Percentiles rank a stretch among this genome's conserved stretches.
Evolutionary conservation across 176 grass and related monocot species (phyloP).

Genomic region (Juncus effusus): DNA sequence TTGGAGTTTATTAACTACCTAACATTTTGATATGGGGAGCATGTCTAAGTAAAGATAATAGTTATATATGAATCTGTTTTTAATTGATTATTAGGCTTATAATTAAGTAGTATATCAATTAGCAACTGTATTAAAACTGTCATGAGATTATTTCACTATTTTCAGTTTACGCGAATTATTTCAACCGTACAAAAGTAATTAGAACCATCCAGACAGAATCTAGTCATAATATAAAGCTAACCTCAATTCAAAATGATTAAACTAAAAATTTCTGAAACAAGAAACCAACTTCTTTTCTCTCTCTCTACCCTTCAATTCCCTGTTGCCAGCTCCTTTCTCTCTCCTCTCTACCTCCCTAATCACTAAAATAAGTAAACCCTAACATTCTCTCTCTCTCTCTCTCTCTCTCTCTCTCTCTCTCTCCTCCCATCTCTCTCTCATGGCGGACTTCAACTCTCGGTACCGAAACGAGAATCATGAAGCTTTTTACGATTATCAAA

Average conservation of each 20-base stretch:
- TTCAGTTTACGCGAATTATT: too few relatives aligned
- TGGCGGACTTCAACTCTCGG: constrained; percentile 59
- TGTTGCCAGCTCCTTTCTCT: constrained; percentile 13
- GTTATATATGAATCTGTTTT: too few relatives aligned
- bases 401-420: constrained; percentile 11
- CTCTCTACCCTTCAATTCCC: constrained; percentile 27
- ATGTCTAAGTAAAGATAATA: too few relatives aligned
- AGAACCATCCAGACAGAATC: too few relatives aligned
- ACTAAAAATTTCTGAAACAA: neutral
- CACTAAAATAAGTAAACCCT: constrained; percentile 33
- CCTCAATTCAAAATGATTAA: neutral
- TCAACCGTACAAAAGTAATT: too few relatives aligned
- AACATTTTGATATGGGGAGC: neutral
- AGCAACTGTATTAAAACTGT: too few relatives aligned
- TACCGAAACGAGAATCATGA: constrained; percentile 30
- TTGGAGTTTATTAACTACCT: constrained; percentile 14
- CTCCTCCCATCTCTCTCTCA: constrained; percentile 23
- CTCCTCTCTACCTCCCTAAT: neutral
- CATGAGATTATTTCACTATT: too few relatives aligned
- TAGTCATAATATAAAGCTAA: neutral
- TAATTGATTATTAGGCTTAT: too few relatives aligned
- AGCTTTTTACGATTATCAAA: constrained; percentile 24
- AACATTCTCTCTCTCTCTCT: neutral
- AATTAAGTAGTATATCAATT: too few relatives aligned
- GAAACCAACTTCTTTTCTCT: neutral